Conservation (phyloP, 169 alveolate genomes). For the Plasmodium malariae region DNA sequence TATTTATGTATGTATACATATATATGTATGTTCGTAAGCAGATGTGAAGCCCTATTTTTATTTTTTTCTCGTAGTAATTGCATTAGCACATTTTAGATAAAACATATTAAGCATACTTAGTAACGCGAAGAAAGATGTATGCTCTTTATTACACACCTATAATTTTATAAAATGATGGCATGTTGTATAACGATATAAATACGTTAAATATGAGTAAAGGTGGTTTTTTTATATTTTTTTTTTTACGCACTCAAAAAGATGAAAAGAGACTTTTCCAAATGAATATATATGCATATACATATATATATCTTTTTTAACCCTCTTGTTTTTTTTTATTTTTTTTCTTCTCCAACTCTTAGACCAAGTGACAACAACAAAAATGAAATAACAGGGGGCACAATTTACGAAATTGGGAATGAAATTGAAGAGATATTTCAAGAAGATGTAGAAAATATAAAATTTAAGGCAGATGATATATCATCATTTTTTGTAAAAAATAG, state of each 20-base stretch:
- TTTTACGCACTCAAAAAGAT: background rate
- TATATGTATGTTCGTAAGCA: background rate
- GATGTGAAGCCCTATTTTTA: too few species aligned
- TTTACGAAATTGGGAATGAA: constrained; percentile 51
- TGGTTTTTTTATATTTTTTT: too few species aligned
- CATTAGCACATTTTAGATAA: too few species aligned
- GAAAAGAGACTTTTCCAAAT: background rate
- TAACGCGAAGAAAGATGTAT: too few species aligned
- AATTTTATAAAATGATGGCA: too few species aligned
- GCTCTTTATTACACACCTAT: too few species aligned
- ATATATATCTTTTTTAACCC: background rate
- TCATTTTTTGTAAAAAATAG: constrained; percentile 45
- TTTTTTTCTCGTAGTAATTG: too few species aligned
- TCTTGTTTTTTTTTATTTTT: constrained; percentile 8
- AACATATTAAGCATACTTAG: too few species aligned
- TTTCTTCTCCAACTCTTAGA: constrained; percentile 5
- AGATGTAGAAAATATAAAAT: constrained; percentile 70
- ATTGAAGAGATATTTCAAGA: constrained; percentile 59
- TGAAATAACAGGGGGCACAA: background rate
- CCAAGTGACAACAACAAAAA: constrained; percentile 8
- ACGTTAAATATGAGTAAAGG: too few species aligned
- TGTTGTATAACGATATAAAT: too few species aligned
- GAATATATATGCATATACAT: background rate
- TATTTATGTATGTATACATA: constrained; percentile 3
- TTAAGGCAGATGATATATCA: constrained; percentile 53